A percentile compares a stretch with the other conserved stretches of the same genome.
phyloP scores from a whole-genome alignment of 2,329 filamentous ascomycete genomes.

The Claviceps capensis region DNA sequence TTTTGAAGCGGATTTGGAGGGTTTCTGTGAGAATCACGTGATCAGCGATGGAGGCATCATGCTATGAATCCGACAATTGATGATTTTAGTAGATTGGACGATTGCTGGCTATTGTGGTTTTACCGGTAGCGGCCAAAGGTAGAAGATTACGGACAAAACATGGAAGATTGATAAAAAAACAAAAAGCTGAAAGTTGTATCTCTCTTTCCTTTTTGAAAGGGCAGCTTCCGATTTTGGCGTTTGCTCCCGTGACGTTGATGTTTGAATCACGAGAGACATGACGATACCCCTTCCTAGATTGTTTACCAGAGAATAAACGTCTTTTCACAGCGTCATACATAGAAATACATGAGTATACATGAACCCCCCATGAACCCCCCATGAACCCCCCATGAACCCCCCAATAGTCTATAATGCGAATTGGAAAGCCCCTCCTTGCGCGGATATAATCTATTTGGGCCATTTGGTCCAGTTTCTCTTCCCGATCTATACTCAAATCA shows the following conservation, averaged over 20 bases:
- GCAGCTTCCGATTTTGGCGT: too few species aligned
- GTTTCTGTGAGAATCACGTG: background rate
- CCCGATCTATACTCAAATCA: slow-evolving; percentile 29
- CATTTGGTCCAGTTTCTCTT: slow-evolving; percentile 43
- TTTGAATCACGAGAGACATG: too few species aligned
- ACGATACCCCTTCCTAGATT: too few species aligned
- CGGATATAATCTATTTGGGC: slow-evolving; percentile 31
- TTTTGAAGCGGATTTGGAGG: background rate
- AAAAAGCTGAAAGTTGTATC: background rate
- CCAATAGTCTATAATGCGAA: background rate
- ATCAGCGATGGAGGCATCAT: background rate
- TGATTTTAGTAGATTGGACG: background rate
- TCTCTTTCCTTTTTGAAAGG: background rate
- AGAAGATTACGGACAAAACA: background rate
- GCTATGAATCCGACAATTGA: background rate
- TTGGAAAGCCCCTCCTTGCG: background rate
- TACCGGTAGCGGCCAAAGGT: too few species aligned
- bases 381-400: slow-evolving; percentile 11
- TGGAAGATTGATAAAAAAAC: background rate
- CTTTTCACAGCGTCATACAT: slow-evolving; percentile 11
- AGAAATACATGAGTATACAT: slow-evolving; percentile 22
- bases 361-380: slow-evolving; percentile 10
- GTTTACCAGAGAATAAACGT: too few species aligned
- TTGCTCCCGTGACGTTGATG: too few species aligned
- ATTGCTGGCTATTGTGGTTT: too few species aligned